Evolutionary conservation across 306 rosid genomes (phyloP), one percentile per base, ranked within the genome.

Genomic region (Cicer pinnatifidum): DNA sequence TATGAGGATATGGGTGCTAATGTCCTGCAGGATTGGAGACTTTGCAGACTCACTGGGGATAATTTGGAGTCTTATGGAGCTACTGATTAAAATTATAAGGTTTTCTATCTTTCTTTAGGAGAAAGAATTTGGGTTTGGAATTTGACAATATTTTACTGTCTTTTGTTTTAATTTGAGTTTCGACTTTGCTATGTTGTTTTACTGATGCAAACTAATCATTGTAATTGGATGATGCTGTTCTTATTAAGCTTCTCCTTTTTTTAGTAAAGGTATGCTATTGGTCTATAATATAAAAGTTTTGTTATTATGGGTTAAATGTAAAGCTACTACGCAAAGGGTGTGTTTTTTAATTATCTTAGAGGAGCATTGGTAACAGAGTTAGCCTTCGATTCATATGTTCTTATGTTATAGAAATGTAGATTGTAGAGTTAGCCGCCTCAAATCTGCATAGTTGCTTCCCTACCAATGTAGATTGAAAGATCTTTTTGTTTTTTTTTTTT

Each of bases 1-100:
- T 91, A 93, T 46, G 87, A 89, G 73, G 90, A 85, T 6, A 89
- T 93, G 89, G 98, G 97, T 47, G 97, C 98, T 4, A 78, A 85
- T 15, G 1, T 93, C 35, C 37, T 91, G 85, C 87, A 80, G 45
- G 93, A 91, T 11, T 93, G 93, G 97, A 85, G 96, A 88, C 82
- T 87, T 82, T 93, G 96, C 85, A 84, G 97, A 76, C 83, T 91
- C 37, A 82, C 92, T 71, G 93, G 92, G 16, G 92, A 89, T 48
- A 86, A 85, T 7, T 87, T 93, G 1, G 67, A 87, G 56, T 86
- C 91, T 39, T 88, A 89, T 83, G 85, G 81, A 38, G 62, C 57
- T 71, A n/a, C 67, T 51, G 62, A 80, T 39, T 81, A 50, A 11
- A n/a, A 23, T 9, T 2, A 16, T 16, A 23, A 71, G 10, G 52